These are phyloP conservation scores for Cytidiella melzeri DNA, from an alignment of 768 basidiomycete species.

Conservation along the genomic window DNA sequence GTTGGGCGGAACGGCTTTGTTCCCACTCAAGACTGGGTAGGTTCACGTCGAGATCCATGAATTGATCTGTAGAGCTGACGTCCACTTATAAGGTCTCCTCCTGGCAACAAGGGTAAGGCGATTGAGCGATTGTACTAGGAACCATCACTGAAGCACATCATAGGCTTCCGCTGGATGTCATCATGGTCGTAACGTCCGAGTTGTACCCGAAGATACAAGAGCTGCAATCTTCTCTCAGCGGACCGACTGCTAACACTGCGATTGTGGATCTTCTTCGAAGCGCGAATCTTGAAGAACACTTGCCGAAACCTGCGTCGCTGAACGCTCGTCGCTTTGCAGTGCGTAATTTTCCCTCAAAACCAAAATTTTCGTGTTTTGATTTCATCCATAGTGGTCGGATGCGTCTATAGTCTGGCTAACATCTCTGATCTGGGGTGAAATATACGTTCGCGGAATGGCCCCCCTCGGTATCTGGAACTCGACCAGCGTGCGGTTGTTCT, in stretches of 20 bases:
- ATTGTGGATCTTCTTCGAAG: constrained; percentile 73
- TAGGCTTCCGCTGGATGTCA: constrained; percentile 83
- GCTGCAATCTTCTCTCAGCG: constrained; percentile 61
- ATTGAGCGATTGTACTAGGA: not conserved
- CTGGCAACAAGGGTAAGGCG: constrained; percentile 88
- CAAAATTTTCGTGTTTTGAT: not conserved
- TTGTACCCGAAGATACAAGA: constrained; percentile 81
- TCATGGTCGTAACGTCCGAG: constrained; percentile 86
- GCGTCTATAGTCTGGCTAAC: constrained; percentile 90
- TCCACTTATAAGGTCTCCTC: constrained; percentile 59
- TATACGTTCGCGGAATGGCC: constrained; percentile 86
- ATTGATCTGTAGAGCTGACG: constrained; percentile 3
- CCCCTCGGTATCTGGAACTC: constrained; percentile 87
- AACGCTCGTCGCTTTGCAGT: constrained; percentile 74
- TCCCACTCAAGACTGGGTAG: constrained; percentile 95
- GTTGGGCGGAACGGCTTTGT: constrained; percentile 90
- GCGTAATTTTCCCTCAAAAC: too few species aligned
- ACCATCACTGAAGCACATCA: not conserved
- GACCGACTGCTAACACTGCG: constrained; percentile 55
- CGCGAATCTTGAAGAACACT: constrained; percentile 60
- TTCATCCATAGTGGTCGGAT: constrained; percentile 74
- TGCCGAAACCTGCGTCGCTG: constrained; percentile 65
- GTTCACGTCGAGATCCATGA: constrained; percentile 22
- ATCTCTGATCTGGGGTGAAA: constrained; percentile 91
- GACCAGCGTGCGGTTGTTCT: constrained; percentile 84